Evolutionary conservation across 225 moss, liverwort and hornwort species (phyloP).

Genomic region (Polytrichum commune): DNA sequence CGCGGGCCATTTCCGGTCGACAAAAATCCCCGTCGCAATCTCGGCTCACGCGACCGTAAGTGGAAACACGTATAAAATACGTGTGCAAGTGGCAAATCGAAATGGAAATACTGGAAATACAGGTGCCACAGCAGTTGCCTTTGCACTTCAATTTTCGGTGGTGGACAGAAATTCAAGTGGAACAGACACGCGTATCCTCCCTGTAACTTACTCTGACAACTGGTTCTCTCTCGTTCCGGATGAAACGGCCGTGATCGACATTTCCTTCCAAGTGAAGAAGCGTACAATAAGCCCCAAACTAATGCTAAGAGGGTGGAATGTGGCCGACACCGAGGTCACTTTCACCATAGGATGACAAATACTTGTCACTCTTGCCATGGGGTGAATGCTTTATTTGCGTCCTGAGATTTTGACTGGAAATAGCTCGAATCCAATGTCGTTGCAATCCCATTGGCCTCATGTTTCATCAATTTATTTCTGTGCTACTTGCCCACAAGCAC

Average conservation of each 20-base stretch:
- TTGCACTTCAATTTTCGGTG: conserved; percentile 57
- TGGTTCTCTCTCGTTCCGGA: conserved; percentile 74
- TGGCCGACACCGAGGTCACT: conserved; percentile 21
- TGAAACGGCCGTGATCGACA: conserved; percentile 37
- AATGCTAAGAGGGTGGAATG: conserved; percentile 72
- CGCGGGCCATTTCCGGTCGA: conserved; percentile 28
- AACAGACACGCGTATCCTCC: conserved; percentile 55
- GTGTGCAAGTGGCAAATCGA: conserved; percentile 39
- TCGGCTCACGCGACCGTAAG: neutral
- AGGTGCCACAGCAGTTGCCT: conserved; percentile 37
- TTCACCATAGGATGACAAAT: neutral
- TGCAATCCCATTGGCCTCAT: no score
- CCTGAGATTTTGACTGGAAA: no score
- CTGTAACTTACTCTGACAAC: conserved; percentile 58
- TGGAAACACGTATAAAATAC: conserved; percentile 10
- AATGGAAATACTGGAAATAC: neutral
- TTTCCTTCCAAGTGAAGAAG: conserved; percentile 39
- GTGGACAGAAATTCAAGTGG: conserved; percentile 5
- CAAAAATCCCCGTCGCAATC: conserved; percentile 46
- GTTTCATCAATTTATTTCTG: no score
- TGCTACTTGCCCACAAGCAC: no score
- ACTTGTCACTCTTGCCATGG: no score
- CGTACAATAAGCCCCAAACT: conserved; percentile 35
- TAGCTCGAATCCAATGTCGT: no score
- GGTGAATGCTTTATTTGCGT: no score